phyloP scores from a whole-genome alignment of 441 rosid species.

The Gossypium schwendimanii region DNA sequence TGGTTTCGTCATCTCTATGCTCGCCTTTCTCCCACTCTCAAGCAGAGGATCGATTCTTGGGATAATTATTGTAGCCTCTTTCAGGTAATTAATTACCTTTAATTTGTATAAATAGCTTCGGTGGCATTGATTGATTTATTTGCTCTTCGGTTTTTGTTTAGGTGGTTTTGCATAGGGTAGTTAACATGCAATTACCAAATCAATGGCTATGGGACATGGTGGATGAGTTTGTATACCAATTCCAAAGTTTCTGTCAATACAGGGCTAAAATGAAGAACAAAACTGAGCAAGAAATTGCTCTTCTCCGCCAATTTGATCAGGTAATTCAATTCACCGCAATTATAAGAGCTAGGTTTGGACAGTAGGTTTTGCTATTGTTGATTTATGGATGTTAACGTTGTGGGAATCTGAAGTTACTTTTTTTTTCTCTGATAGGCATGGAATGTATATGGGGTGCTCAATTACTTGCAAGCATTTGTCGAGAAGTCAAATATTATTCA shows the following conservation, averaged over 20 bases:
- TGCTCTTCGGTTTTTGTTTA: constrained; percentile 10
- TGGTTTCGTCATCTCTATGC: constrained; percentile 93
- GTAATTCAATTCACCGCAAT: constrained; percentile 19
- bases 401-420: background rate
- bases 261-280: constrained; percentile 93
- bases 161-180: constrained; percentile 96
- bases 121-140: background rate
- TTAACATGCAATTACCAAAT: constrained; percentile 91
- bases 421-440: constrained; percentile 49
- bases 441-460: constrained; percentile 96
- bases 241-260: constrained; percentile 90
- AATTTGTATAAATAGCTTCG: background rate
- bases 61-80: constrained; percentile 88
- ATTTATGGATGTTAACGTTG: background rate
- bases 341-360: background rate
- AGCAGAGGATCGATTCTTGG: constrained; percentile 95
- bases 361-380: background rate
- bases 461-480: constrained; percentile 93
- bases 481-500: constrained; percentile 79
- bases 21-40: constrained; percentile 69
- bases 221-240: constrained; percentile 97
- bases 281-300: constrained; percentile 75
- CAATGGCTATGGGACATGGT: constrained; percentile 99
- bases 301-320: constrained; percentile 69
- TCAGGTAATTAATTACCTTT: constrained; percentile 35